Conservation (phyloP, 805 yeast species). For the Saccharomycopsis fibuligera region DNA sequence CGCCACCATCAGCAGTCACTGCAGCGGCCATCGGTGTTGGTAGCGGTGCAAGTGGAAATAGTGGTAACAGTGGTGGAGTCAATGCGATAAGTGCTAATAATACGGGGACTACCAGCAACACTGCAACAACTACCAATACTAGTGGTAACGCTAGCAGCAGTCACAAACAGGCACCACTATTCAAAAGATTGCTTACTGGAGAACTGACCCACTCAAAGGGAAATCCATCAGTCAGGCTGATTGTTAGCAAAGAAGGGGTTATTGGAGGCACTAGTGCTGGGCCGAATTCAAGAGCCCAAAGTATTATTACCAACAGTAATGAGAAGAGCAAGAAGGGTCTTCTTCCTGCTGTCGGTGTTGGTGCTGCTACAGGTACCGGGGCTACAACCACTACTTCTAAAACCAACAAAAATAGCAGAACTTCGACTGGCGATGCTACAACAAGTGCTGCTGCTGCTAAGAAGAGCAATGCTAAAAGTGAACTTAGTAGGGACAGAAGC, state of each 20-base stretch:
- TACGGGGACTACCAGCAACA: neutral
- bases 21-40: no score
- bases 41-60: no score
- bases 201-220: conserved; percentile 5
- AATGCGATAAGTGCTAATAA: neutral
- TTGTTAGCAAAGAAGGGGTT: conserved; percentile 11
- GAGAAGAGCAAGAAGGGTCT: neutral
- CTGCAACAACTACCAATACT: neutral
- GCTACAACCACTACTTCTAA: neutral
- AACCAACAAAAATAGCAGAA: no score
- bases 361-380: neutral
- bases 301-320: neutral
- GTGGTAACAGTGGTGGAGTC: neutral
- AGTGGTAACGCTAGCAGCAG: no score
- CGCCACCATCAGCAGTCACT: no score
- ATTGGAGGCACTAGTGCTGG: no score
- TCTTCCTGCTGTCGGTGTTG: neutral
- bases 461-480: no score
- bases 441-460: neutral
- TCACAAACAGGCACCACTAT: no score
- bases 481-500: no score
- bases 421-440: neutral
- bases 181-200: conserved; percentile 1
- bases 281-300: neutral
- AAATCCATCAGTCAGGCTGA: conserved; percentile 8